Evolutionary conservation across 2,329 filamentous ascomycete species (phyloP).

Genomic region (Fusarium robinianum): DNA sequence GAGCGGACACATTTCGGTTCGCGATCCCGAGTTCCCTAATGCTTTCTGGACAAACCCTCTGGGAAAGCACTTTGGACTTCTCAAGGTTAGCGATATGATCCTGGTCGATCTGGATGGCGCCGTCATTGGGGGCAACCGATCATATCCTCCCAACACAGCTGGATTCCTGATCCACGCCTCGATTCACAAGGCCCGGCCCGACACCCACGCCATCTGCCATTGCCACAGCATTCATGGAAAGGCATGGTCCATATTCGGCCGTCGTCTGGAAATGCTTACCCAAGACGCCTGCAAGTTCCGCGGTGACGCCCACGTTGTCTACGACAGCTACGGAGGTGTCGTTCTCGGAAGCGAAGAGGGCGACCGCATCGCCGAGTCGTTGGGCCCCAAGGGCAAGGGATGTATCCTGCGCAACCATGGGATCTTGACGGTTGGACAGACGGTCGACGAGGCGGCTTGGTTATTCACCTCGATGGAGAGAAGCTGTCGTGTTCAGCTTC

Average conservation of each 20-base stretch:
- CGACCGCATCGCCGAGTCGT: slow-evolving; percentile 61
- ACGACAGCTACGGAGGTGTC: slow-evolving; percentile 57
- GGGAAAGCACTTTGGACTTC: slow-evolving; percentile 66
- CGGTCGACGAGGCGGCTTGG: slow-evolving; percentile 75
- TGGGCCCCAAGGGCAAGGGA: slow-evolving; percentile 62
- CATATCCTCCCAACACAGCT: slow-evolving; percentile 66
- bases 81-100: slow-evolving; percentile 70
- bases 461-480: slow-evolving; percentile 70
- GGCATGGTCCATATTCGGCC: slow-evolving; percentile 68
- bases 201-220: slow-evolving; percentile 71
- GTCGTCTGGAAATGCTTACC: slow-evolving; percentile 69
- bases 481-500: slow-evolving; percentile 55
- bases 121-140: slow-evolving; percentile 65
- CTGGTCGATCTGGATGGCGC: slow-evolving; percentile 64
- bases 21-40: slow-evolving; percentile 63
- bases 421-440: slow-evolving; percentile 68
- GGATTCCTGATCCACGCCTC: slow-evolving; percentile 71
- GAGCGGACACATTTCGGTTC: slow-evolving; percentile 67
- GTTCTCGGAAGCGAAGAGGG: slow-evolving; percentile 67
- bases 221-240: slow-evolving; percentile 67
- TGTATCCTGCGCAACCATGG: slow-evolving; percentile 73
- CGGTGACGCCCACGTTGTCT: slow-evolving; percentile 64
- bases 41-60: slow-evolving; percentile 71
- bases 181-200: slow-evolving; percentile 65
- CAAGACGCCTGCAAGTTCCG: slow-evolving; percentile 69